Base-by-base conservation (phyloP, 176 grass and related monocot genomes). In the Calamus simplicifolius region DNA sequence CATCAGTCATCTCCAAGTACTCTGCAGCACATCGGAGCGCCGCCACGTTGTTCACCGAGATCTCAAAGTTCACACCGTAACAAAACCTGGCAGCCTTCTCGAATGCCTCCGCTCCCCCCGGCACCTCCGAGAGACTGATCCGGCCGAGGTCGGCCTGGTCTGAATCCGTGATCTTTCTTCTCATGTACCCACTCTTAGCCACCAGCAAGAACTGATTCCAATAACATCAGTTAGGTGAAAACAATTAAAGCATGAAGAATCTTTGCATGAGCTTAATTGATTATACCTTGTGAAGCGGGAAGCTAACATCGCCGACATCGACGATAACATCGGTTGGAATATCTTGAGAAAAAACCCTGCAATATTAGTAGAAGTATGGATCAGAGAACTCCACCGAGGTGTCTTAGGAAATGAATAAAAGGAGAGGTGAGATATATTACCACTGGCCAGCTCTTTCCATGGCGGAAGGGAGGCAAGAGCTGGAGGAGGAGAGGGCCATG, bases 211-310 rank as follows among this genome's bases (percentile, higher is more conserved):
- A 77, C 86, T 96, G 69, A 16, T 6, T 28, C 3, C 3, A 3
- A 52, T 16, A 12, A 49, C 16, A 63, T 0, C 1, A 14, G 17
- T 64, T 23, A 51, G 4, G 13, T 26, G 2, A 4, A 50, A 16
- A n/a, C 5, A 17, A n/a, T n/a, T n/a, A n/a, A 54, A 12, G 1
- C 6, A 18, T 7, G 3, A 23, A 35, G 16, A 16, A 16, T 7
- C 14, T 3, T 43, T 3, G 5, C 29, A 6, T 13, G 35, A n/a
- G 25, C 51, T 5, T 18, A 23, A 38, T 69, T 70, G n/a, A n/a
- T n/a, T n/a, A n/a, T n/a, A 95, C 86, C 85, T 97, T 97, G 18
- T 91, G 92, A 2, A 97, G 92, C 77, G 81, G 84, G 28, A 91
- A 97, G 48, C 66, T 15, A 54, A 73, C 75, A 61, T 68, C 66